Evolutionary conservation across 495 filamentous ascomycete species (phyloP).

Genomic region (Penicillium bialowiezense): DNA sequence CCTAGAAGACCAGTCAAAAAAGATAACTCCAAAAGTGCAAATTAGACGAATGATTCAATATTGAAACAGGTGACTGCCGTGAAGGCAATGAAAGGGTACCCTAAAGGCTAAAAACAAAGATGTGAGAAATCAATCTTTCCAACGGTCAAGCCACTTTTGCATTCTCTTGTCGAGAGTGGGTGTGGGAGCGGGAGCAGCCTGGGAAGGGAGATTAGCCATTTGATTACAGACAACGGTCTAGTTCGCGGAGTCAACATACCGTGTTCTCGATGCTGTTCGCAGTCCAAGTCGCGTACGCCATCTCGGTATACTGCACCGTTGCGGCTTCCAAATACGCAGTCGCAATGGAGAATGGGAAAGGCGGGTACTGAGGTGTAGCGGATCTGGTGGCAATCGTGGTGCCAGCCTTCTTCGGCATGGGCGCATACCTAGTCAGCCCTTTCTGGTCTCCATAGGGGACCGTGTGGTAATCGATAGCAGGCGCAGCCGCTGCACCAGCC

Average conservation of each 20-base stretch:
- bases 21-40: neutral
- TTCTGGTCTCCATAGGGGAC: constrained; percentile 63
- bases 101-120: too few relatives aligned
- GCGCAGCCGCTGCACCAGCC: neutral
- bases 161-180: constrained; percentile 31
- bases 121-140: constrained; percentile 31
- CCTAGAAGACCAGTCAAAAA: too few relatives aligned
- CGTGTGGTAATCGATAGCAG: constrained; percentile 31
- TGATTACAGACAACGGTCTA: too few relatives aligned
- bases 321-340: constrained; percentile 53
- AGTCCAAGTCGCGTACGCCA: constrained; percentile 54
- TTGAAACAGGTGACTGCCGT: neutral
- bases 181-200: constrained; percentile 38
- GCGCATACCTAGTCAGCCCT: constrained; percentile 66
- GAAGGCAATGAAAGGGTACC: too few relatives aligned
- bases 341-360: constrained; percentile 58
- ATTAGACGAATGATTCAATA: neutral
- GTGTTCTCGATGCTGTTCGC: constrained; percentile 60
- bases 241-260: constrained; percentile 41
- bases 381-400: constrained; percentile 61
- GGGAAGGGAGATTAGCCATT: neutral
- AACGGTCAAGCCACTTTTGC: constrained; percentile 33
- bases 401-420: constrained; percentile 66
- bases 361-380: constrained; percentile 56
- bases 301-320: constrained; percentile 60